phyloP scores from a whole-genome alignment of 768 basidiomycete genomes.

The Naganishia vaughanmartiniae region DNA sequence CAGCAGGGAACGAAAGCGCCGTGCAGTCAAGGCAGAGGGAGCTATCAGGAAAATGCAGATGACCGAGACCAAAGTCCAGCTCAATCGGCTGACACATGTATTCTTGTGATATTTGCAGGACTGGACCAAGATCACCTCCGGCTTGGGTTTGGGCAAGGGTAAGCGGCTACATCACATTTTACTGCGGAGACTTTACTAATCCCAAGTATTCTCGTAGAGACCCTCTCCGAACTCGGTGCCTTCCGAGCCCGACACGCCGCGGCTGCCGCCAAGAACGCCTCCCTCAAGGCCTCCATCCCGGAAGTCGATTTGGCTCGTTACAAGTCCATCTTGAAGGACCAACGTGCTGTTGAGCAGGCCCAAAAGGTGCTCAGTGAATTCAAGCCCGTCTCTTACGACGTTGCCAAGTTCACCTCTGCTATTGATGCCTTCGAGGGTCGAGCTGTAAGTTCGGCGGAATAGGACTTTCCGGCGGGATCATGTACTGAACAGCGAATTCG shows the following conservation, averaged over 20 bases:
- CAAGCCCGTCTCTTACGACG: conserved; percentile 94
- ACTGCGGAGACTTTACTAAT: neutral
- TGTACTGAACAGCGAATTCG: neutral
- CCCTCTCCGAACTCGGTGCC: conserved; percentile 80
- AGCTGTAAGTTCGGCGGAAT: conserved; percentile 65
- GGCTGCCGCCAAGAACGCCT: conserved; percentile 56
- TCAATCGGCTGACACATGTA: neutral
- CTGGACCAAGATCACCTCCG: conserved; percentile 52
- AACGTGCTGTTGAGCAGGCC: conserved; percentile 82
- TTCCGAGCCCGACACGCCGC: conserved; percentile 95
- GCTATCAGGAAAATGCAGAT: neutral
- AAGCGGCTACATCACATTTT: neutral
- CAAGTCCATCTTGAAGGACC: conserved; percentile 86
- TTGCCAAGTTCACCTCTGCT: conserved; percentile 80
- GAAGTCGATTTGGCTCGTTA: conserved; percentile 89
- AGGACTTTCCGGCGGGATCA: neutral
- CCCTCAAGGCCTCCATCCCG: conserved; percentile 57
- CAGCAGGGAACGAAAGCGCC: neutral
- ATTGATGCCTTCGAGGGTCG: conserved; percentile 95
- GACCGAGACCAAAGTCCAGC: neutral
- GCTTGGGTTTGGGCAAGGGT: conserved; percentile 53
- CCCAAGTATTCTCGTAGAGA: conserved; percentile 60
- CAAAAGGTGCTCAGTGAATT: conserved; percentile 84
- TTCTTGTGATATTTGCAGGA: conserved; percentile 38
- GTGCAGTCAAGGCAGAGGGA: neutral